Evolutionary conservation across 495 filamentous ascomycete genomes (phyloP), one percentile per base, ranked within the genome.

Genomic region (Penicillium herquei): DNA sequence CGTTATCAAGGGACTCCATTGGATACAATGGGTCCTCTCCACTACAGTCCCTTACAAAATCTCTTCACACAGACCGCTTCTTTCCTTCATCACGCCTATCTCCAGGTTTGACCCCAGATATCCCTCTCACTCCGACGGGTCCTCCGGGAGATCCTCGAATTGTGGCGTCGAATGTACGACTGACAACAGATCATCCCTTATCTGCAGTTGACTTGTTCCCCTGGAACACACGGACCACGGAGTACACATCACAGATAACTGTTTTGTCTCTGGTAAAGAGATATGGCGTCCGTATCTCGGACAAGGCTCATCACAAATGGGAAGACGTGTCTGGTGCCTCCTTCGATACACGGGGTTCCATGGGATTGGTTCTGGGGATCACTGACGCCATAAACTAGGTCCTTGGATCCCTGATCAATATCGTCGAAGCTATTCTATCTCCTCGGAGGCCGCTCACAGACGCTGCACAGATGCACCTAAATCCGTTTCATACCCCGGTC

Each of bases 61-160:
- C 12, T 44, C 41, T 44, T 26, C 41, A 26, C 41, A 44, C 41
- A 44, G 21, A 26, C 41, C 41, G 41, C 41, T 44, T 26, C 21
- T 26, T 26, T 26, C 18, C 41, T 21, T 46, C 43, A 26, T 26
- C 13, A 26, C 10, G 16, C 41, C 26, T 46, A 46, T 46, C 43
- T 46, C 43, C 18, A 32, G 43, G 30, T 31, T 32, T 46, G 43
- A 32, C 43, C 43, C 43, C 43, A 46, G 43, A 32, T 26, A 46
- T 14, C 30, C n/a, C 42, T 42, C 14, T 17, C 14, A 26, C 41
- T 31, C 43, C 43, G 43, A 46, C 26, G 26, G 26, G n/a, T 14
- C 11, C 43, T 13, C 26, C 43, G 43, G 43, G 26, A 46, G 26
- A 46, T 46, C 43, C 43, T 46, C 26, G 7, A 31, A 32, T 31